These are phyloP conservation scores for Lablab purpureus DNA, from an alignment of 306 rosid genomes.

Conservation along the genomic window DNA sequence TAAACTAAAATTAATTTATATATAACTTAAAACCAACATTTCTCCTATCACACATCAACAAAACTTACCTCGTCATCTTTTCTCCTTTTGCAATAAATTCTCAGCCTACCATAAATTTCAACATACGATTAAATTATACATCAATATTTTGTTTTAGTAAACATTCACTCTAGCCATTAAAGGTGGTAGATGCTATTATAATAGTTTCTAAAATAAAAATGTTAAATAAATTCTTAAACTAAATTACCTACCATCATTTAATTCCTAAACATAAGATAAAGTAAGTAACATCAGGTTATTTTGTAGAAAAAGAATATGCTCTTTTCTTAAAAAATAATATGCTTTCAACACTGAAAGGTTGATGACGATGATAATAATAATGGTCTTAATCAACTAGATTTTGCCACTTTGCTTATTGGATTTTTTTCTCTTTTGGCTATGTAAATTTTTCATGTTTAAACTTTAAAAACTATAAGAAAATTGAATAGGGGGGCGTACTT, in stretches of 20 bases:
- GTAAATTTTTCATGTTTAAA: not conserved
- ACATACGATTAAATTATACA: not conserved
- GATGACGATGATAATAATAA: not conserved
- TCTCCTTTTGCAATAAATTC: not conserved
- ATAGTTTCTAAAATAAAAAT: too few relatives aligned
- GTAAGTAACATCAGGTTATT: not conserved
- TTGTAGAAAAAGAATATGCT: too few relatives aligned
- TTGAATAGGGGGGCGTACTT: not conserved
- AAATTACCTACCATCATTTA: too few relatives aligned
- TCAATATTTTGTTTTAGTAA: not conserved
- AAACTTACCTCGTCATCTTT: not conserved
- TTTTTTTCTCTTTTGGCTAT: not conserved
- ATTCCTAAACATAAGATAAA: too few relatives aligned
- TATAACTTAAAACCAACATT: too few relatives aligned
- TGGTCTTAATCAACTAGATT: not conserved
- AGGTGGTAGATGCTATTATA: too few relatives aligned
- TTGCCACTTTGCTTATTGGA: not conserved
- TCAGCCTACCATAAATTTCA: not conserved
- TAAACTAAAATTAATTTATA: too few relatives aligned
- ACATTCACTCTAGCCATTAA: too few relatives aligned
- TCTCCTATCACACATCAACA: not conserved
- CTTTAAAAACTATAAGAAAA: not conserved
- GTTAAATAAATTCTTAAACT: too few relatives aligned
- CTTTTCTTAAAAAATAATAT: too few relatives aligned
- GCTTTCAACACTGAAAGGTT: not conserved